These are phyloP conservation scores for Agaricales sp. DNA, from an alignment of 1,284 basidiomycete species.

Conservation along the genomic window DNA sequence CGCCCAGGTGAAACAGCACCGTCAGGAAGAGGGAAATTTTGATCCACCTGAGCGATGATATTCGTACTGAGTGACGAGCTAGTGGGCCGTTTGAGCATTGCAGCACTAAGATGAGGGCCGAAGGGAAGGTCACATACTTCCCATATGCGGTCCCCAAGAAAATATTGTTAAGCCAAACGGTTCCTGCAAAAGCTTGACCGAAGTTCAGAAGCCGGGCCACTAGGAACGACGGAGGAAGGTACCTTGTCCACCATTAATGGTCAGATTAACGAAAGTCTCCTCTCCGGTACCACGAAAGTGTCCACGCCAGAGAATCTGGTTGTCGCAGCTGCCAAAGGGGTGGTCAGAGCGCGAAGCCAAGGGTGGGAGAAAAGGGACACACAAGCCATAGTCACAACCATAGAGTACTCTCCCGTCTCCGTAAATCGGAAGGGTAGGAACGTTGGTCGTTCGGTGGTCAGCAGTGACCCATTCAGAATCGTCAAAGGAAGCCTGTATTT, in stretches of 20 bases:
- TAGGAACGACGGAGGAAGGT: constrained; percentile 9
- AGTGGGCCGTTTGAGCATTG: neutral
- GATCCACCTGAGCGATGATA: constrained; percentile 52
- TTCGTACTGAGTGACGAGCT: constrained; percentile 56
- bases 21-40: constrained; percentile 49
- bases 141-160: constrained; percentile 66
- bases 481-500: constrained; percentile 42
- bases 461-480: constrained; percentile 57
- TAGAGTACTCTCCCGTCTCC: constrained; percentile 70
- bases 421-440: constrained; percentile 54
- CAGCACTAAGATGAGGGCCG: neutral
- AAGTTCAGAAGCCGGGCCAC: constrained; percentile 3
- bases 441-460: constrained; percentile 60
- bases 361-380: constrained; percentile 17
- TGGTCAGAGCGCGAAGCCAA: neutral
- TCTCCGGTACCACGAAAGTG: constrained; percentile 55
- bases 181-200: constrained; percentile 57
- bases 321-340: constrained; percentile 54
- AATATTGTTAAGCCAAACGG: constrained; percentile 68
- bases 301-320: constrained; percentile 70
- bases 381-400: constrained; percentile 79
- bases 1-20: constrained; percentile 34
- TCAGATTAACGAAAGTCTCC: constrained; percentile 55
- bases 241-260: constrained; percentile 75
- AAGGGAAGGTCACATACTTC: constrained; percentile 35